Percentiles rank a stretch among this genome's conserved stretches.
phyloP scores from a whole-genome alignment of 345 rosid species.

The Arabis alpina region DNA sequence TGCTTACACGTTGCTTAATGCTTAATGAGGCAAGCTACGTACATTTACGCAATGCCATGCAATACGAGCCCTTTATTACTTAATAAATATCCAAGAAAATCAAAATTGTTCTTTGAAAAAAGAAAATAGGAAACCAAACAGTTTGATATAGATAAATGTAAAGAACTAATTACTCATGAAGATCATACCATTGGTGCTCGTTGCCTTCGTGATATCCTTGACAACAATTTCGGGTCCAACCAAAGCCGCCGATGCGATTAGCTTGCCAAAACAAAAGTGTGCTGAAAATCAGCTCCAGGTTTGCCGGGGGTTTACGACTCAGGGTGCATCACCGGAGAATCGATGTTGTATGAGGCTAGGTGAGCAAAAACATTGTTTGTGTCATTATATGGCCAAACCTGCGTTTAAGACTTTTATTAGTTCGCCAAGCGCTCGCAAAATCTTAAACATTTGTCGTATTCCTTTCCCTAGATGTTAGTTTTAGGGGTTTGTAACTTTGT shows the following conservation, averaged over 20 bases:
- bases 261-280: neutral
- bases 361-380: conserved; percentile 9
- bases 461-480: conserved; percentile 7
- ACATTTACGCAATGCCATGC: neutral
- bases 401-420: neutral
- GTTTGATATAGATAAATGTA: neutral
- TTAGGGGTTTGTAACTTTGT: neutral
- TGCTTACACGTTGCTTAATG: neutral
- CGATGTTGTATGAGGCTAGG: neutral
- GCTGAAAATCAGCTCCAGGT: neutral
- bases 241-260: neutral
- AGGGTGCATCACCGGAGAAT: neutral
- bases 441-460: neutral
- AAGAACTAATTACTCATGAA: neutral
- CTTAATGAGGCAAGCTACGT: neutral
- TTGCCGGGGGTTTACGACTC: neutral
- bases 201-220: neutral
- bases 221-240: neutral
- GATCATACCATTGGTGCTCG: neutral
- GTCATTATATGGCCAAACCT: neutral
- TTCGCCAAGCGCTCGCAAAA: neutral
- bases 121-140: neutral
- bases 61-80: neutral
- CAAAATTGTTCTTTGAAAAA: neutral
- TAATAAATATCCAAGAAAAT: neutral